phyloP scores from a whole-genome alignment of 2,329 filamentous ascomycete genomes.

The Ophiostoma pallidulum region DNA sequence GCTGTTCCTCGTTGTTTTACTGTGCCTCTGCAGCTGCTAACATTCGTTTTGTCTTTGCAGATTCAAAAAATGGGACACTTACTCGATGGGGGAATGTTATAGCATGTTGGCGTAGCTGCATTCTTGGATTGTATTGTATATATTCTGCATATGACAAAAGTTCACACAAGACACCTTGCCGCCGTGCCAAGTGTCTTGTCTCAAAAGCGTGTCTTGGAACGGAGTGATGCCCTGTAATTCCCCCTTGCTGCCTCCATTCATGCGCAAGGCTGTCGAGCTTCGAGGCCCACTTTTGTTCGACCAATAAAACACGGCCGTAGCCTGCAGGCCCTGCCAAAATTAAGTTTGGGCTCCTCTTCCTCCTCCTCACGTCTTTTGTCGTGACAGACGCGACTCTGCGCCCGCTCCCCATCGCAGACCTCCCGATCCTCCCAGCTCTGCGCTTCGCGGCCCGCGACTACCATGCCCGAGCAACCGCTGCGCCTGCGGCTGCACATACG shows the following conservation, averaged over 20 bases:
- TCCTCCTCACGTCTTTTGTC: no score
- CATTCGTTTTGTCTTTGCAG: conserved; percentile 31
- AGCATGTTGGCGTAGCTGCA: neutral
- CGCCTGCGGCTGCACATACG: conserved; percentile 65
- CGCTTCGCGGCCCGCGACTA: no score
- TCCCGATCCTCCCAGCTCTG: no score
- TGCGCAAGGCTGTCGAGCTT: neutral
- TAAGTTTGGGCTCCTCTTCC: no score
- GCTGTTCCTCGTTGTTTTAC: neutral
- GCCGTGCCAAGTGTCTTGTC: no score
- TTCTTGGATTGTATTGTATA: conserved; percentile 1
- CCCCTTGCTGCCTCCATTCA: neutral
- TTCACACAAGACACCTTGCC: no score
- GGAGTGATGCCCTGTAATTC: no score
- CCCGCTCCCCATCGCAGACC: no score
- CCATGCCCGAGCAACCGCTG: conserved; percentile 38
- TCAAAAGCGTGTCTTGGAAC: no score
- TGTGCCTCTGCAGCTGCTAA: neutral
- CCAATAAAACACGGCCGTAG: neutral
- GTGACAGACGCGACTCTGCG: no score
- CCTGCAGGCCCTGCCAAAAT: no score
- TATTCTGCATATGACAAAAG: no score
- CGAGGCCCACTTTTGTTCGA: neutral
- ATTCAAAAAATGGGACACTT: conserved; percentile 86
- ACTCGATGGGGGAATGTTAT: conserved; percentile 34